Percentiles rank a stretch among this genome's conserved stretches.
Evolutionary conservation across 2,329 filamentous ascomycete genomes (phyloP).

Genomic region (Microthyrium microscopicum): DNA sequence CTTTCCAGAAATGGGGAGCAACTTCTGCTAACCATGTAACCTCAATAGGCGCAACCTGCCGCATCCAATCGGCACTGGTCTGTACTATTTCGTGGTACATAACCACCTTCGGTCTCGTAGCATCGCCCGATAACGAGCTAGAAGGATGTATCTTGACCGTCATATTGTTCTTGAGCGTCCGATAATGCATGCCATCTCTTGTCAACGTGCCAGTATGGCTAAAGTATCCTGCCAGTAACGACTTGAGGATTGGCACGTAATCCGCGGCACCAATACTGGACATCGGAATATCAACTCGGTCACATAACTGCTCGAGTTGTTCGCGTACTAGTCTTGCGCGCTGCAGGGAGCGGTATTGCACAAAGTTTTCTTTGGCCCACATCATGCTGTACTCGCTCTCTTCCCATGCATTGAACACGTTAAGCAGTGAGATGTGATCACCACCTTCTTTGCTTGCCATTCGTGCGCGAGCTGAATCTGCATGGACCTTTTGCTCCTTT

Average conservation of each 20-base stretch:
- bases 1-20: constrained; percentile 89
- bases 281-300: constrained; percentile 67
- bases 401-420: constrained; percentile 91
- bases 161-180: constrained; percentile 79
- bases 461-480: constrained; percentile 72
- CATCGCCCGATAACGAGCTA: constrained; percentile 57
- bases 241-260: constrained; percentile 64
- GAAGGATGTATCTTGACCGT: constrained; percentile 86
- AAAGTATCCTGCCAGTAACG: constrained; percentile 86
- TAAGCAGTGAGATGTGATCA: constrained; percentile 74
- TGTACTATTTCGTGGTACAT: constrained; percentile 74
- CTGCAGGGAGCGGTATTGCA: constrained; percentile 79
- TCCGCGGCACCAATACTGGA: constrained; percentile 55
- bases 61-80: constrained; percentile 84
- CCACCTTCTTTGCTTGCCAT: constrained; percentile 86
- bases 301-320: constrained; percentile 80
- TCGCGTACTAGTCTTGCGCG: constrained; percentile 83
- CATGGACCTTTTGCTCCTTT: constrained; percentile 94
- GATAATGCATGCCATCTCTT: constrained; percentile 70
- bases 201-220: constrained; percentile 76
- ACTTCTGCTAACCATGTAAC: constrained; percentile 74
- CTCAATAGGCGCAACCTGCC: constrained; percentile 71
- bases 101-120: constrained; percentile 66
- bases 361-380: constrained; percentile 84
- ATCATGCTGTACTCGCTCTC: constrained; percentile 77